Conservation (phyloP, 345 rosid genomes). For the Populus deltoides region DNA sequence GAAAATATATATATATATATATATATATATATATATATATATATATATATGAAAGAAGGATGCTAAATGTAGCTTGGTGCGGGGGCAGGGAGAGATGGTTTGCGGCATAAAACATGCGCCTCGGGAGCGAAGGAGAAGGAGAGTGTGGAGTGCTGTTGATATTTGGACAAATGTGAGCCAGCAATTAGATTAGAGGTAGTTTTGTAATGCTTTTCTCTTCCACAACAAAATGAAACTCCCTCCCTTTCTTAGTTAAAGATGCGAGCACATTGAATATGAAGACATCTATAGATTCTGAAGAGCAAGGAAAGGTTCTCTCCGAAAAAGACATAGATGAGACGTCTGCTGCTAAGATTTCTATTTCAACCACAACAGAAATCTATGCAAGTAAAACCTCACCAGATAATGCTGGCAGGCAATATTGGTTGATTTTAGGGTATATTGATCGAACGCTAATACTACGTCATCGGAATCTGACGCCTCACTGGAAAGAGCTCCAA, state of each 20-base stretch:
- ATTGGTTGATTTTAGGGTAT: background rate
- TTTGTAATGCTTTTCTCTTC: too few species aligned
- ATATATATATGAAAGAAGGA: too few species aligned
- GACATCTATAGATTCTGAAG: conserved; percentile 19
- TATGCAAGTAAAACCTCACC: background rate
- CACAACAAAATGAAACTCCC: conserved; percentile 11
- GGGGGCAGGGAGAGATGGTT: conserved; percentile 87
- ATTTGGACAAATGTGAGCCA: conserved; percentile 77
- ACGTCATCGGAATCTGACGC: conserved; percentile 4
- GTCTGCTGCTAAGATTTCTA: conserved; percentile 1
- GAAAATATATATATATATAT: conserved; percentile 35
- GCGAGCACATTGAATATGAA: background rate
- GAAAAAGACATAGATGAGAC: background rate
- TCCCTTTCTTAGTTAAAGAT: conserved; percentile 5
- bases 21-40: too few species aligned
- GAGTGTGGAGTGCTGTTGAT: conserved; percentile 87
- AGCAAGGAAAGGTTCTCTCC: conserved; percentile 16
- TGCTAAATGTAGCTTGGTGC: conserved; percentile 2
- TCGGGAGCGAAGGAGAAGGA: conserved; percentile 67
- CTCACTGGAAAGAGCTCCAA: conserved; percentile 5
- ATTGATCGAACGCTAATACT: conserved; percentile 19
- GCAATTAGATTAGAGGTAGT: conserved; percentile 46
- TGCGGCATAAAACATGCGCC: conserved; percentile 86
- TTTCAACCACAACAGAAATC: conserved; percentile 15
- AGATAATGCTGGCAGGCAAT: background rate